Evolutionary conservation across 768 basidiomycete genomes (phyloP), one percentile per base, ranked within the genome.

Genomic region (Rubroboletus pulcherrimus): DNA sequence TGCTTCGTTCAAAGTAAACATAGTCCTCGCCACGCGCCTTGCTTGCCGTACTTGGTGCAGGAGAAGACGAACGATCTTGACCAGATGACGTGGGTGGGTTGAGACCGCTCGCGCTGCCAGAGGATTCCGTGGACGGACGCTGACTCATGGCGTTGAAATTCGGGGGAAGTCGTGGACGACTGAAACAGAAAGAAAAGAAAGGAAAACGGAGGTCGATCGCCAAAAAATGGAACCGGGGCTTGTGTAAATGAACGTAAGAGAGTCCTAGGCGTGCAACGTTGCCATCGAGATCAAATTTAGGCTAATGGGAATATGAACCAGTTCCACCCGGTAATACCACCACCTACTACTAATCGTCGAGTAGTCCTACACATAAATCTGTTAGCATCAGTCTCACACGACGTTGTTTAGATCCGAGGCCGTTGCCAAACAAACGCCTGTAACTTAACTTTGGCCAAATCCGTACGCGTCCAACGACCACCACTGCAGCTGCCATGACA

Each of bases 1-100:
- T 89, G 49, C 86, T 86, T 58, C 96, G 82, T 71, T 97, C 89
- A 72, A 98, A 99, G 77, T 95, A 96, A 65, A 98, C 94, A 74
- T 98, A 95, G 80, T 86, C 82, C 33, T 65, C 61, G 56, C 72
- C 69, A 37, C 62, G 69, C 17, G 62, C 8, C 50, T 52, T 73
- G 60, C 61, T 66, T 59, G 66, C 56, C 52, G 70, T 73, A 51
- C 68, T 68, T 11, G 70, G 63, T 29, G 61, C 62, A 8, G 70
- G 70, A 37, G 70, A 73, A 58, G 64, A 58, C 3, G 70, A 56
- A 2, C 70, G 70, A 49, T 70, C 67, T 42, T 58, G 69, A 7
- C 48, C 57, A 29, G 67, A 53, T 47, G 60, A 26, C 4, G 60
- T 29, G 29, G 54, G n/a, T 14, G 64, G 59, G 39, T 29, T 66